phyloP scores from a whole-genome alignment of 129 eudicot species.

The Erigeron canadensis region DNA sequence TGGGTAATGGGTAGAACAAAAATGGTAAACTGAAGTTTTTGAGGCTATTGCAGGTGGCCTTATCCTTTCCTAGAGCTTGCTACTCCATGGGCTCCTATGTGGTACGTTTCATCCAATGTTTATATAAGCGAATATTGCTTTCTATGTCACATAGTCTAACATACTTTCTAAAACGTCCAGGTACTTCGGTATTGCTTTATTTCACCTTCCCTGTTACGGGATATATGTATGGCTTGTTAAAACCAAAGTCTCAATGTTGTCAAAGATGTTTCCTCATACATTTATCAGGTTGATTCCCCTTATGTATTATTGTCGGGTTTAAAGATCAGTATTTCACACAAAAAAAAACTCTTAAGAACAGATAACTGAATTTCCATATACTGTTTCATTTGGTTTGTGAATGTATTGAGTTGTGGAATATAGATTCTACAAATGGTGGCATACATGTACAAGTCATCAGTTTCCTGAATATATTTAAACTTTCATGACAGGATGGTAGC shows the following conservation, averaged over 20 bases:
- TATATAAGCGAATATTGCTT: not conserved
- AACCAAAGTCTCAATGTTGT: conserved; percentile 49
- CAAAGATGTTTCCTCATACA: conserved; percentile 54
- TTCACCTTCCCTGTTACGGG: conserved; percentile 81
- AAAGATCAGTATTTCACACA: not conserved
- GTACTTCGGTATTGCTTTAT: conserved; percentile 69
- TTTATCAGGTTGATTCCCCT: conserved; percentile 52
- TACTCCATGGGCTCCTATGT: conserved; percentile 77
- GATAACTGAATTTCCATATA: not conserved
- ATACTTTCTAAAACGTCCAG: conserved; percentile 35
- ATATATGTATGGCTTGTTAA: conserved; percentile 54
- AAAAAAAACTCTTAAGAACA: not conserved
- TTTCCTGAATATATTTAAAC: conserved; percentile 19
- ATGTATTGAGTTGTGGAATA: conserved; percentile 3
- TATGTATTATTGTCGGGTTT: not conserved
- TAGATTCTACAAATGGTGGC: conserved; percentile 1
- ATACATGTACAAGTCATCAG: not conserved
- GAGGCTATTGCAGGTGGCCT: conserved; percentile 73
- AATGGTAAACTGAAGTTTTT: not conserved
- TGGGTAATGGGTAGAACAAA: not conserved
- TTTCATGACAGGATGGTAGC: conserved; percentile 22
- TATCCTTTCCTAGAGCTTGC: conserved; percentile 84
- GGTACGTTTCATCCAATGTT: conserved; percentile 36
- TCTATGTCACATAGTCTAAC: not conserved
- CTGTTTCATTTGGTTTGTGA: conserved; percentile 3